Conservation (phyloP, 2,329 filamentous ascomycete species). For the Aspergillus bombycis region DNA sequence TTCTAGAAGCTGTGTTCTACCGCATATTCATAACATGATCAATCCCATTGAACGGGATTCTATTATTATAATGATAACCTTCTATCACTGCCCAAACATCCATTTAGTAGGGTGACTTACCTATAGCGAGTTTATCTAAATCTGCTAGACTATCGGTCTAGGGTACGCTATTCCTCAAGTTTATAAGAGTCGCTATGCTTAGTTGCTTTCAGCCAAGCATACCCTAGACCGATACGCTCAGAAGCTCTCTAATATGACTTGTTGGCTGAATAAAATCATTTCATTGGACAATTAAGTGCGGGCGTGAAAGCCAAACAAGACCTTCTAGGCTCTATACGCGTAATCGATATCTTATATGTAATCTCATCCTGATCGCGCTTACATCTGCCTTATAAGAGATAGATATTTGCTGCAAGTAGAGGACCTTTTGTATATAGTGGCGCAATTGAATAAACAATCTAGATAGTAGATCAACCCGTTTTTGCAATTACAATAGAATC, state of each 20-base stretch:
- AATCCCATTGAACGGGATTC: too few species aligned
- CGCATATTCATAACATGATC: background rate
- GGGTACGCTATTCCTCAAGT: too few species aligned
- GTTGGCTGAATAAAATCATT: too few species aligned
- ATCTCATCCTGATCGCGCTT: too few species aligned
- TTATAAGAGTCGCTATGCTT: too few species aligned
- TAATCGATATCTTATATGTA: too few species aligned
- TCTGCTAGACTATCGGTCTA: too few species aligned
- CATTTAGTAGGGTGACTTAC: background rate
- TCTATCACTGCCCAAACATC: background rate
- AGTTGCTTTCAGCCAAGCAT: too few species aligned
- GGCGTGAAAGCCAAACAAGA: background rate
- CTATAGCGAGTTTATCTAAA: background rate
- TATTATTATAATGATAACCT: background rate
- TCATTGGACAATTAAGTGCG: background rate
- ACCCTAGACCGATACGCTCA: too few species aligned
- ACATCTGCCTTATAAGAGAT: background rate
- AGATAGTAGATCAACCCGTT: background rate
- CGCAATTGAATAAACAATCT: background rate
- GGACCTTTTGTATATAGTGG: background rate
- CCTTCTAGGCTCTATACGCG: background rate
- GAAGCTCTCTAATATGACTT: too few species aligned
- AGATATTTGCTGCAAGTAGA: background rate
- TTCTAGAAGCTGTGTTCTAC: background rate
- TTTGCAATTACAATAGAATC: constrained; percentile 19